A percentile compares a stretch with the other conserved stretches of the same genome.
Conservation (phyloP, 2,329 filamentous ascomycete genomes). For the Trichoderma koningii region DNA sequence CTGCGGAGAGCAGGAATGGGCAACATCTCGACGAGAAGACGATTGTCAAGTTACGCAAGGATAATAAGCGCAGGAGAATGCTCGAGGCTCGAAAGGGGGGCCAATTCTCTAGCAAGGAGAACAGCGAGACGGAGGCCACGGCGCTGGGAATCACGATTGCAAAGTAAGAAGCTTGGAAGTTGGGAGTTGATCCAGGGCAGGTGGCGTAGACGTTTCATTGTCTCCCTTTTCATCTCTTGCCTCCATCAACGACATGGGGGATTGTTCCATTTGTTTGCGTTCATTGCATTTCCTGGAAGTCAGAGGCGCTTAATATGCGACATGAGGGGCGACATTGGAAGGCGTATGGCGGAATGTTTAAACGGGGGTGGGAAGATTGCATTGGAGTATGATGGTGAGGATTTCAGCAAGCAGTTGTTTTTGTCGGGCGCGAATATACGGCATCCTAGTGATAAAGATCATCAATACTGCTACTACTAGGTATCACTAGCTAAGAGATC, state of each 20-base stretch:
- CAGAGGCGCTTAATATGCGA: constrained; percentile 5
- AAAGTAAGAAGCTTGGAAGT: neutral
- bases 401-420: too few species aligned
- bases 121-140: neutral
- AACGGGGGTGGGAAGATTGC: neutral
- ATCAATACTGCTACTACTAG: too few species aligned
- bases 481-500: too few species aligned
- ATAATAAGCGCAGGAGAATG: constrained; percentile 10
- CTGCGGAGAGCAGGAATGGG: neutral
- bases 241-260: neutral
- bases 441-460: too few species aligned
- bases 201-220: too few species aligned
- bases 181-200: too few species aligned
- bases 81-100: constrained; percentile 11
- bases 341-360: neutral
- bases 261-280: neutral
- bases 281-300: neutral
- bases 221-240: neutral
- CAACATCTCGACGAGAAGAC: constrained; percentile 21
- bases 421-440: too few species aligned
- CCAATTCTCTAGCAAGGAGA: constrained; percentile 2
- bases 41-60: constrained; percentile 25
- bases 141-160: neutral
- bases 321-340: neutral
- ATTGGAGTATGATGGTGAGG: constrained; percentile 3